phyloP scores from a whole-genome alignment of 2,329 filamentous ascomycete genomes.

The Claviceps maximensis region DNA sequence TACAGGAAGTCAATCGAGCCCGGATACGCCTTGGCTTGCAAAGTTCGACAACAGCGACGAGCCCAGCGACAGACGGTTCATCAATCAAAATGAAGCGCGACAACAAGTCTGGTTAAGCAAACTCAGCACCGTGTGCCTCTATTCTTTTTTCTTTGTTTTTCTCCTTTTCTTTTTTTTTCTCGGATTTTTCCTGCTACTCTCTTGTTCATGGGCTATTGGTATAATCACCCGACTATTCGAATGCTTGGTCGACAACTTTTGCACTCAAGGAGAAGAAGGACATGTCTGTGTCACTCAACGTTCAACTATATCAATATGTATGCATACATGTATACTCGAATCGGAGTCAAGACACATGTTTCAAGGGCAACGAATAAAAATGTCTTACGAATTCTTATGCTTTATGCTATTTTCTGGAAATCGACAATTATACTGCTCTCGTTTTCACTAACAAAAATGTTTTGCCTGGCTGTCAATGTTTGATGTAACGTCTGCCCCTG shows the following conservation, averaged over 20 bases:
- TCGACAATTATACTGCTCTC: no score
- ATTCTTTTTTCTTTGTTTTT: background rate
- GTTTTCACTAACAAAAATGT: no score
- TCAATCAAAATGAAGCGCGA: conserved; percentile 1
- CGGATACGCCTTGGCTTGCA: conserved; percentile 33
- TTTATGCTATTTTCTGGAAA: background rate
- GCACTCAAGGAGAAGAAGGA: background rate
- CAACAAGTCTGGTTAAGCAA: background rate
- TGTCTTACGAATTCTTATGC: background rate
- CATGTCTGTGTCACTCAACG: background rate
- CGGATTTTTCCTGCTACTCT: background rate
- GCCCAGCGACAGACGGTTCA: conserved; percentile 14
- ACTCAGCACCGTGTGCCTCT: no score
- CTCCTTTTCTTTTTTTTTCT: background rate
- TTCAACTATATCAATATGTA: background rate
- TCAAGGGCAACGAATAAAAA: background rate
- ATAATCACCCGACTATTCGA: background rate
- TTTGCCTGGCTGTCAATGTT: no score
- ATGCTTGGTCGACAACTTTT: background rate
- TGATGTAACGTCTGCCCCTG: no score
- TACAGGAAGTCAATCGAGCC: conserved; percentile 35
- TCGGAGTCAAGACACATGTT: background rate
- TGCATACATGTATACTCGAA: background rate
- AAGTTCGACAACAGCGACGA: conserved; percentile 28
- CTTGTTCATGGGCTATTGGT: background rate